Percentiles rank a stretch among this genome's conserved stretches.
These are phyloP conservation scores for Wickerhamomyces sp. DNA, from an alignment of 1,139 yeast species.

Conservation along the genomic window DNA sequence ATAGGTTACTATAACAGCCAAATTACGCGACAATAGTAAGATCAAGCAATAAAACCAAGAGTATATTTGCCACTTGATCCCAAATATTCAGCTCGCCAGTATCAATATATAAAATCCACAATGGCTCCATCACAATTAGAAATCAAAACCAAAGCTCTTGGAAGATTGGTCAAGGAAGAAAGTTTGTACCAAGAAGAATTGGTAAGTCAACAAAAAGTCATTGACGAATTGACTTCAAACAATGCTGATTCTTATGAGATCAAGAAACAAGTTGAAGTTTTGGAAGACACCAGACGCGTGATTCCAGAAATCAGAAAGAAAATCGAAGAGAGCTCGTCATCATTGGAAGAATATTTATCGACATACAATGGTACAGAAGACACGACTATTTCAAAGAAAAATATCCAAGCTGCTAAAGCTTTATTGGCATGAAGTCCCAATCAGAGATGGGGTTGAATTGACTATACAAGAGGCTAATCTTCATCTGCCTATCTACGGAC, in stretches of 20 bases:
- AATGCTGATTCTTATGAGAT: slow-evolving; percentile 65
- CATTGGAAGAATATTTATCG: slow-evolving; percentile 37
- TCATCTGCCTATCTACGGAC: slow-evolving; percentile 19
- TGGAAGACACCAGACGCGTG: slow-evolving; percentile 65
- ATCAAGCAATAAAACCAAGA: no score
- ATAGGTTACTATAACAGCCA: no score
- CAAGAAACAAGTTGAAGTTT: slow-evolving; percentile 59
- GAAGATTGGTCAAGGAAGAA: slow-evolving; percentile 71
- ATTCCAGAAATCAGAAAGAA: slow-evolving; percentile 56
- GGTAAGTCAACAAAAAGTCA: slow-evolving; percentile 50
- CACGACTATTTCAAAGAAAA: slow-evolving; percentile 22
- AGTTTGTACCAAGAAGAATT: slow-evolving; percentile 59
- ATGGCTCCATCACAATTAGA: slow-evolving; percentile 79
- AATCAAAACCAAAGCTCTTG: slow-evolving; percentile 71
- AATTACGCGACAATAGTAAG: no score
- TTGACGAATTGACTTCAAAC: slow-evolving; percentile 34
- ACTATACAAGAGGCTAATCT: no score
- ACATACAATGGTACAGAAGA: slow-evolving; percentile 38
- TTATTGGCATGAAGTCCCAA: slow-evolving; percentile 5
- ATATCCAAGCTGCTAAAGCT: slow-evolving; percentile 21
- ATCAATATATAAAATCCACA: no score
- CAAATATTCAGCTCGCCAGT: no score
- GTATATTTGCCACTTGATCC: no score
- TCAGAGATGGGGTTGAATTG: no score
- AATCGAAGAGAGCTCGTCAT: slow-evolving; percentile 43